A percentile compares a stretch with the other conserved stretches of the same genome.
These are phyloP conservation scores for Populus hybrid DNA, from an alignment of 441 rosid species.

Conservation along the genomic window DNA sequence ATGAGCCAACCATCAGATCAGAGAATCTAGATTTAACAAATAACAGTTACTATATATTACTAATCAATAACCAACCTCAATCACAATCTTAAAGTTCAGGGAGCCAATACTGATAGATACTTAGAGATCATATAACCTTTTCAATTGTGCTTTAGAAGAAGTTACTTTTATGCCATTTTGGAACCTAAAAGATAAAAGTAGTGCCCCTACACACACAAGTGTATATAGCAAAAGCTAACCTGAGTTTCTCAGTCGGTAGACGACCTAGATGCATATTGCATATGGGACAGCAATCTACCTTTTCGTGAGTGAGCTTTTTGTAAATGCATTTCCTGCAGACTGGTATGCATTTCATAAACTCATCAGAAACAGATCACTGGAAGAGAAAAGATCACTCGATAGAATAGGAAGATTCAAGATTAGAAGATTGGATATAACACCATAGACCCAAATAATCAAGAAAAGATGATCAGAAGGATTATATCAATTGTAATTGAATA, in stretches of 20 bases:
- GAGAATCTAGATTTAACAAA: neutral
- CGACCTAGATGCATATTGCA: constrained; percentile 64
- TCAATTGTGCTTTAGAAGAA: neutral
- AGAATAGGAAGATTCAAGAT: neutral
- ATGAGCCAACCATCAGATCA: neutral
- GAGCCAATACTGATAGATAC: neutral
- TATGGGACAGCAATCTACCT: constrained; percentile 62
- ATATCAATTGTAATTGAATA: no score
- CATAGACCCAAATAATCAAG: neutral
- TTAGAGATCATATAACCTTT: neutral
- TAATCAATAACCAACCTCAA: neutral
- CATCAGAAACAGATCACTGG: constrained; percentile 12
- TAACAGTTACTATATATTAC: neutral
- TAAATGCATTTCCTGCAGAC: constrained; percentile 79
- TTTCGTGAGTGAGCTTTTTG: constrained; percentile 63
- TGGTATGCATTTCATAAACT: constrained; percentile 28
- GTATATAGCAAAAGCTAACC: constrained; percentile 29
- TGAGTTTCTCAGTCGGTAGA: constrained; percentile 63
- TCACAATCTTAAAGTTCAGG: neutral
- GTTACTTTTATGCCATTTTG: neutral
- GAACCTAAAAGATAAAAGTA: neutral
- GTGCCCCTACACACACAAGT: neutral
- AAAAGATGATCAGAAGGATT: neutral
- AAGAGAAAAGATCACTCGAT: neutral
- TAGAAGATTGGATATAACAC: neutral